Evolutionary conservation across 1,284 basidiomycete species (phyloP).

Genomic region (Ceratobasidium papillatum): DNA sequence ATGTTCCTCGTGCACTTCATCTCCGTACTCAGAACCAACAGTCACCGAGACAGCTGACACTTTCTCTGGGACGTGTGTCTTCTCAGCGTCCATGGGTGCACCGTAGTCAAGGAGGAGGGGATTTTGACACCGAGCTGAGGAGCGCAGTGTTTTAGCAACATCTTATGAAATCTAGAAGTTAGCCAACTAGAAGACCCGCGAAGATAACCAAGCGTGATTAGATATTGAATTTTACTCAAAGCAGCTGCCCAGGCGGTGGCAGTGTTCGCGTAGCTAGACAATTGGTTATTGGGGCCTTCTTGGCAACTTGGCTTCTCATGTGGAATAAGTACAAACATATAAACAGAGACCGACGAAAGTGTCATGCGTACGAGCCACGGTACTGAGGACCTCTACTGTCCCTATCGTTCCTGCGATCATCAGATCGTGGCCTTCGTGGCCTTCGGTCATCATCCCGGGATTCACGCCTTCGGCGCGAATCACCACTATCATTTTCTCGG

Average conservation of each 20-base stretch:
- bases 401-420: not conserved
- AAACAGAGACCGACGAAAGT: conserved; percentile 9
- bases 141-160: not conserved
- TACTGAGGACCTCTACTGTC: conserved; percentile 29
- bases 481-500: not conserved
- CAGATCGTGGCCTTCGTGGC: not conserved
- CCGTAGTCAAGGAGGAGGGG: conserved; percentile 3
- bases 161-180: conserved; percentile 1
- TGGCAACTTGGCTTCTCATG: not conserved
- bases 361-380: conserved; percentile 27
- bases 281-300: conserved; percentile 6
- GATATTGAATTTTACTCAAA: not conserved
- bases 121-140: not conserved
- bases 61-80: conserved; percentile 9
- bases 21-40: conserved; percentile 10
- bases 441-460: conserved; percentile 25
- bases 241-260: conserved; percentile 26
- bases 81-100: conserved; percentile 27
- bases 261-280: conserved; percentile 13
- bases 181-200: not conserved
- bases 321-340: conserved; percentile 10
- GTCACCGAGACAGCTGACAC: conserved; percentile 9
- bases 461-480: conserved; percentile 8
- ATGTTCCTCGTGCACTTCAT: not conserved
- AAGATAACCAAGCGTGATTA: conserved; percentile 22